phyloP scores from a whole-genome alignment of 345 rosid genomes.

The Excoecaria cochinchinensis region DNA sequence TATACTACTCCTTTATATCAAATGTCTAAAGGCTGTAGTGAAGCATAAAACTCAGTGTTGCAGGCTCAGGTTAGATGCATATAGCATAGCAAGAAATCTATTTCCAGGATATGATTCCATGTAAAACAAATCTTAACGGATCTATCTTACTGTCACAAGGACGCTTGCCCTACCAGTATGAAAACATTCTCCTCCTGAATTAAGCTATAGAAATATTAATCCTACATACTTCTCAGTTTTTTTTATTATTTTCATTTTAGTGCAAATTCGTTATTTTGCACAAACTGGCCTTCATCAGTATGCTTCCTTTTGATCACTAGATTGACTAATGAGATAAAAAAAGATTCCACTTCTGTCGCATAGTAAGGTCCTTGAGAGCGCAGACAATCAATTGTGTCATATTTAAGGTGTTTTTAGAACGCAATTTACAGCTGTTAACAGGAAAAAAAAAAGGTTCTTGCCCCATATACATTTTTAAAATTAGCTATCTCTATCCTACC shows the following conservation, averaged over 20 bases:
- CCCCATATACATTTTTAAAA: conserved; percentile 1
- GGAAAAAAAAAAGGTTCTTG: neutral
- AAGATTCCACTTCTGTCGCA: neutral
- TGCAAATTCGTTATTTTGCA: neutral
- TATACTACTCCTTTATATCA: neutral
- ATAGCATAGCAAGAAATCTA: neutral
- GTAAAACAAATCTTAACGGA: neutral
- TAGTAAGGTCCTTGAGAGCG: neutral
- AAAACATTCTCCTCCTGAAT: neutral
- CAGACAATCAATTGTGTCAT: neutral
- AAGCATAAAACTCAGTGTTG: neutral
- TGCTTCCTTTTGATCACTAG: neutral
- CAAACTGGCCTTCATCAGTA: neutral
- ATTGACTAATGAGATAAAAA: neutral
- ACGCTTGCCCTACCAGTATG: neutral
- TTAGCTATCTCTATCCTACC: conserved; percentile 37
- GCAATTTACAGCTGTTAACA: neutral
- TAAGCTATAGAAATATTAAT: neutral
- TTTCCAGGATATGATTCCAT: neutral
- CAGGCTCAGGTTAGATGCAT: neutral
- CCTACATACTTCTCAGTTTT: neutral
- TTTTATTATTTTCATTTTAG: neutral
- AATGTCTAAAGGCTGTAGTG: neutral
- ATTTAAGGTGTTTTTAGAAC: neutral
- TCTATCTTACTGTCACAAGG: neutral